These are phyloP conservation scores for Blastobotrys chiropterorum DNA, from an alignment of 805 yeast genomes.

Conservation along the genomic window DNA sequence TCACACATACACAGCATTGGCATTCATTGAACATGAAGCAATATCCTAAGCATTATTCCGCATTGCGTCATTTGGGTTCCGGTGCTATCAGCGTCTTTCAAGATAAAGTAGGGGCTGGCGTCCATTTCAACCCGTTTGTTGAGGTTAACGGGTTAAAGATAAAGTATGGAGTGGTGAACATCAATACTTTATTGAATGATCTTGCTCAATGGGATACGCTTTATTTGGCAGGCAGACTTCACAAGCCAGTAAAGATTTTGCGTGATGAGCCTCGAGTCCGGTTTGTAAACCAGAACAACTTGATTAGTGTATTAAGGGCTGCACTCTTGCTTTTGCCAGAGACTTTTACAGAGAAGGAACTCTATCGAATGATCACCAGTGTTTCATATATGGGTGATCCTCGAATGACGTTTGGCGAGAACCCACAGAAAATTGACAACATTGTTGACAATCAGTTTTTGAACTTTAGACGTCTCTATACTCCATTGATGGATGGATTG, in stretches of 20 bases:
- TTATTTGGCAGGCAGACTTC: conserved; percentile 87
- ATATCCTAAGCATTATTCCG: conserved; percentile 73
- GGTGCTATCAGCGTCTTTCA: conserved; percentile 52
- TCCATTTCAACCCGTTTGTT: conserved; percentile 89
- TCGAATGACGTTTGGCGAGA: conserved; percentile 81
- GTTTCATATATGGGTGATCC: conserved; percentile 88
- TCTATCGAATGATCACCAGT: conserved; percentile 71
- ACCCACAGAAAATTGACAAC: conserved; percentile 80
- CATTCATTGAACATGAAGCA: conserved; percentile 65
- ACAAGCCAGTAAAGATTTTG: conserved; percentile 81
- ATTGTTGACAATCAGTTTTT: conserved; percentile 73
- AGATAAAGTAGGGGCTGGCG: conserved; percentile 69
- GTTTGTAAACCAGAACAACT: conserved; percentile 67
- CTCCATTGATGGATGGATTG: conserved; percentile 49
- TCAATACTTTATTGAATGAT: conserved; percentile 56
- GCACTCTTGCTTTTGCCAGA: conserved; percentile 51
- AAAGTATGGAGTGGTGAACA: conserved; percentile 82
- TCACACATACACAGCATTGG: conserved; percentile 67
- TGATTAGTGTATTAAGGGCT: conserved; percentile 69
- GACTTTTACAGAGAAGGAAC: conserved; percentile 50
- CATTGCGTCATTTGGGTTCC: conserved; percentile 54
- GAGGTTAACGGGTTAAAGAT: conserved; percentile 52
- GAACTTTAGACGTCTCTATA: conserved; percentile 64
- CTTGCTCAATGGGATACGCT: conserved; percentile 78
- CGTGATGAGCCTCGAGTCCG: conserved; percentile 58